Percentiles rank a stretch among this genome's conserved stretches.
phyloP scores from a whole-genome alignment of 257 asterid genomes.

The Linaria vulgaris region DNA sequence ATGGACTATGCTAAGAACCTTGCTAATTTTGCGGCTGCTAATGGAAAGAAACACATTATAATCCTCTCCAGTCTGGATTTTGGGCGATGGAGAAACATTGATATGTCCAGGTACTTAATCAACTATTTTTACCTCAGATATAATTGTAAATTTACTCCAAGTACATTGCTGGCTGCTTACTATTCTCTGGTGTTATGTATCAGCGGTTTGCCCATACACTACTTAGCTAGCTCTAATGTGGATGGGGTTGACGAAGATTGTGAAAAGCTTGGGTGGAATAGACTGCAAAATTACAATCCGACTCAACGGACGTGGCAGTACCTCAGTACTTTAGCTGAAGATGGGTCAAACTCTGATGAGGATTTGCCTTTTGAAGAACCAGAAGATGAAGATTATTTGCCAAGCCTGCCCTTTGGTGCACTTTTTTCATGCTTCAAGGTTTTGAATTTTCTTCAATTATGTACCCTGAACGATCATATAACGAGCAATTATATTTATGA shows the following conservation, averaged over 20 bases:
- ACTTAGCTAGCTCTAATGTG: slow-evolving; percentile 63
- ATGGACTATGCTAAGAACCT: slow-evolving; percentile 78
- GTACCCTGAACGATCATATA: slow-evolving; percentile 15
- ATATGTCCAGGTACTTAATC: slow-evolving; percentile 68
- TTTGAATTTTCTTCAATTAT: slow-evolving; percentile 19
- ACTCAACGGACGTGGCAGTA: slow-evolving; percentile 70
- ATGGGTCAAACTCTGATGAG: slow-evolving; percentile 43
- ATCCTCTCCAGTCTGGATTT: slow-evolving; percentile 95
- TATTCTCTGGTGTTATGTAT: slow-evolving; percentile 28
- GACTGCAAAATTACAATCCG: slow-evolving; percentile 67
- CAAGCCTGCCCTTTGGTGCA: slow-evolving; percentile 96
- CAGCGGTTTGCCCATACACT: slow-evolving; percentile 88
- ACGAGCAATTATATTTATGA: slow-evolving; percentile 14
- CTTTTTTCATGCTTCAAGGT: slow-evolving; percentile 94
- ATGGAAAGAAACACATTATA: slow-evolving; percentile 65
- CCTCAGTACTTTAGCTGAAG: slow-evolving; percentile 55
- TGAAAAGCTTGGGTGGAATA: slow-evolving; percentile 80
- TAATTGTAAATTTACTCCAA: slow-evolving; percentile 7
- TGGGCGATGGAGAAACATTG: slow-evolving; percentile 73
- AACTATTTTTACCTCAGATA: neutral
- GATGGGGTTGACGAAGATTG: slow-evolving; percentile 75
- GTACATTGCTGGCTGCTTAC: neutral
- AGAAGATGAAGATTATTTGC: slow-evolving; percentile 79
- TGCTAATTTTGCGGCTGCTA: slow-evolving; percentile 71
- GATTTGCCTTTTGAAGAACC: slow-evolving; percentile 69